A percentile compares a stretch with the other conserved stretches of the same genome.
Evolutionary conservation across 805 yeast species (phyloP).

Genomic region (Wickerhamiella bombiphila): DNA sequence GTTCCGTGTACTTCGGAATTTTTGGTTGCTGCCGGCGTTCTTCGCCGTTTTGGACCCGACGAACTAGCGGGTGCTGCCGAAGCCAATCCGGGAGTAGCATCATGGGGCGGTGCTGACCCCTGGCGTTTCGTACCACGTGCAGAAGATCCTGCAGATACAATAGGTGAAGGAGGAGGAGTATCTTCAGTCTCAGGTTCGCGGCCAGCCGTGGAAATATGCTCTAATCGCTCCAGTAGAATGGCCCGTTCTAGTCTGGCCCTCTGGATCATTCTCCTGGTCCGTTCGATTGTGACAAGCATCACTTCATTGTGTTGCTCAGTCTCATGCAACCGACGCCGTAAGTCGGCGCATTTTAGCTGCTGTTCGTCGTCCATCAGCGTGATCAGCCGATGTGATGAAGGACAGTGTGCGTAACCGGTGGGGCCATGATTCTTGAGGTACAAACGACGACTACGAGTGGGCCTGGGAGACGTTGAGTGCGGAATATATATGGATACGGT

Average conservation of each 20-base stretch:
- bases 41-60: no score
- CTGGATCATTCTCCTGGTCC: slow-evolving; percentile 62
- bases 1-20: no score
- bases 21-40: no score
- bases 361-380: slow-evolving; percentile 13
- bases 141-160: not conserved
- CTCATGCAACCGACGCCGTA: slow-evolving; percentile 52
- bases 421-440: no score
- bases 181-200: slow-evolving; percentile 12
- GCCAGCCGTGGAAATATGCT: slow-evolving; percentile 19
- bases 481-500: no score
- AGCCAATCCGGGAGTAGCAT: no score
- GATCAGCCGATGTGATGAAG: not conserved
- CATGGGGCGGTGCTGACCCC: not conserved
- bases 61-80: no score
- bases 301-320: slow-evolving; percentile 67
- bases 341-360: slow-evolving; percentile 54
- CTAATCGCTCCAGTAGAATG: slow-evolving; percentile 64
- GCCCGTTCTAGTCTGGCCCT: slow-evolving; percentile 74
- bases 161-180: slow-evolving; percentile 10
- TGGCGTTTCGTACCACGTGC: slow-evolving; percentile 1
- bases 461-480: no score
- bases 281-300: slow-evolving; percentile 57
- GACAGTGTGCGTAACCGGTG: no score
- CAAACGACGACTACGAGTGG: no score